These are phyloP conservation scores for Paragyromitra xinjiangensis DNA, from an alignment of 495 filamentous ascomycete species.

Conservation along the genomic window DNA sequence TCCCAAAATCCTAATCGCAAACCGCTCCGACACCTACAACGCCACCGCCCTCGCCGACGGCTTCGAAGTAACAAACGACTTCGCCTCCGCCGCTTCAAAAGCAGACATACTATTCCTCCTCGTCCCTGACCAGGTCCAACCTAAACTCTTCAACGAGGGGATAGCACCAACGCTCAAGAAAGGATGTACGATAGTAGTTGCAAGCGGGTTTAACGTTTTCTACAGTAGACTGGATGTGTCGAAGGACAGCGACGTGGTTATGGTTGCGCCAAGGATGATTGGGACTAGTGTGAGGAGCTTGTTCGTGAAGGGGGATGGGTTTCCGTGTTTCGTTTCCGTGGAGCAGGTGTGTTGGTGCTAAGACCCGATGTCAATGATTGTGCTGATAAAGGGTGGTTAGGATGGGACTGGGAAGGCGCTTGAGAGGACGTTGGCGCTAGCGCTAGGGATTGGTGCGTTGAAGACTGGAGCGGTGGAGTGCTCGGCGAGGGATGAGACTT, in stretches of 20 bases:
- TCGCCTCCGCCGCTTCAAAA: background rate
- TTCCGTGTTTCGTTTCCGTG: constrained; percentile 37
- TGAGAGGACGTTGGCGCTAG: constrained; percentile 17
- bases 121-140: constrained; percentile 26
- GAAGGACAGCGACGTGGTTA: background rate
- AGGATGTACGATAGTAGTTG: constrained; percentile 18
- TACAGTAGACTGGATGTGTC: constrained; percentile 1
- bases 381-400: background rate
- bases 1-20: constrained; percentile 26
- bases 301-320: constrained; percentile 33
- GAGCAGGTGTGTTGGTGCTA: constrained; percentile 18
- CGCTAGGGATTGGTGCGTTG: constrained; percentile 24
- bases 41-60: constrained; percentile 26
- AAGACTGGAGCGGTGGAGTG: constrained; percentile 30
- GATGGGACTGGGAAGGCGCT: constrained; percentile 16
- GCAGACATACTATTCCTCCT: constrained; percentile 32
- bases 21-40: constrained; percentile 31
- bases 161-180: constrained; percentile 8
- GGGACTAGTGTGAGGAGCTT: constrained; percentile 30
- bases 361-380: background rate
- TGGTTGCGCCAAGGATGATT: constrained; percentile 38
- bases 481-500: constrained; percentile 33
- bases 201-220: constrained; percentile 29
- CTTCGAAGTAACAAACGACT: constrained; percentile 7
- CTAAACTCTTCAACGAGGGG: constrained; percentile 21